Base-by-base conservation (phyloP, 139 green algal species). In the Eudorina sp. region DNA sequence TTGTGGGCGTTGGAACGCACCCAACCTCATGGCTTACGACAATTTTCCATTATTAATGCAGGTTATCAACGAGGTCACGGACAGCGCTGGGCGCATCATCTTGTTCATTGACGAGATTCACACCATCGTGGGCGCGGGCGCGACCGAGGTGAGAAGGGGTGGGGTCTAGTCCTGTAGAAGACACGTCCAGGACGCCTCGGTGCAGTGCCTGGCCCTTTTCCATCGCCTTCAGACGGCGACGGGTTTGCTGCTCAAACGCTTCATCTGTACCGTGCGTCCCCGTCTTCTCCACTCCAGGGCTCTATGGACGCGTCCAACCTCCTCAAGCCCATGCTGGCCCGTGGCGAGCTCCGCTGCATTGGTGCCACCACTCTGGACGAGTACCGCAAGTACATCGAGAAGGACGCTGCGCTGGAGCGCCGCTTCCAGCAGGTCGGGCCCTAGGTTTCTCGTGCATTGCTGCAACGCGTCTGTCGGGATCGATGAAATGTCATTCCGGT, bases 81-180 rank as follows among this genome's bases (percentile, higher is more conserved):
- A 96, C 78, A 93, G 81, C 85, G 94, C 97, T 72, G 98, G 98
- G 43, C 93, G 95, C 72, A 97, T 99, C 66, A 92, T 99, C 53
- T 94, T 99, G 66, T 99, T 99, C 94, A 99, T 99, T 73, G 97
- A 99, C 85, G 97, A 99, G 92, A 99, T 99, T 83, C 97, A 99
- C 95, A 99, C 95, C n/a, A 96, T 92, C 46, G 94, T 97, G 31
- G 94, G 94, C 13, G 94, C 94, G 7, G 94, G 94, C 36, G 92
- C 87, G 18, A 84, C 85, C 13, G 85, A 83, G 46, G 86, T 88
- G 60, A 74, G 81, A 31, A 4, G 21, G 53, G 38, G 16, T 1
- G n/a, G 75, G 53, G 62, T n/a, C n/a, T n/a, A n/a, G n/a, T n/a
- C n/a, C n/a, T n/a, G n/a, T n/a, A n/a, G n/a, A n/a, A n/a, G n/a